phyloP scores from a whole-genome alignment of 257 asterid species.

The Jaltomata sinuosa region DNA sequence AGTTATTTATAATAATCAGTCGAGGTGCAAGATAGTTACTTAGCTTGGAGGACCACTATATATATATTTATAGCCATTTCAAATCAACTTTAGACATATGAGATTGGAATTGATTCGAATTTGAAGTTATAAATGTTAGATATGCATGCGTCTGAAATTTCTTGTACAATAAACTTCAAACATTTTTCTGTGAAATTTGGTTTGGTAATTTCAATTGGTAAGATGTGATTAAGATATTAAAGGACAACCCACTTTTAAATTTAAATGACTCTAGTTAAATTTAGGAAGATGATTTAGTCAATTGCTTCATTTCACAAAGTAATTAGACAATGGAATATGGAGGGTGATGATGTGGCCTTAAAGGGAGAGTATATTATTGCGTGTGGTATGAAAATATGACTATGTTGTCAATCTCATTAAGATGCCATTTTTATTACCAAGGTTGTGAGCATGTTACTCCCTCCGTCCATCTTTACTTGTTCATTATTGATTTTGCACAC shows the following conservation, averaged over 20 bases:
- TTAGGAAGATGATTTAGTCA: not conserved
- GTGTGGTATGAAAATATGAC: not conserved
- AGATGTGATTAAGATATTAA: too few relatives aligned
- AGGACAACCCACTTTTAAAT: not conserved
- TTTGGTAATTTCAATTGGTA: not conserved
- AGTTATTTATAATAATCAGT: not conserved
- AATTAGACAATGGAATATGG: not conserved
- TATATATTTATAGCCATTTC: too few relatives aligned
- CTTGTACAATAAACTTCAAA: too few relatives aligned
- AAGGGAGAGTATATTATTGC: slow-evolving; percentile 1
- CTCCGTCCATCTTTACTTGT: too few relatives aligned
- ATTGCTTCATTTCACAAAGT: not conserved
- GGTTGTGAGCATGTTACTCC: not conserved
- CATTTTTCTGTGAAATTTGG: not conserved
- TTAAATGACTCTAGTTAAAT: not conserved
- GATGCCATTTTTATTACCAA: not conserved
- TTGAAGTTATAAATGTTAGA: too few relatives aligned
- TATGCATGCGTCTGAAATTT: too few relatives aligned
- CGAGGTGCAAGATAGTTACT: too few relatives aligned
- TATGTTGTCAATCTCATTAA: not conserved
- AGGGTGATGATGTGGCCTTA: not conserved
- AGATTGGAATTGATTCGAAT: not conserved
- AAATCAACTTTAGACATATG: too few relatives aligned
- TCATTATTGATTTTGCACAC: too few relatives aligned
- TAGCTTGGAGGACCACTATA: too few relatives aligned